phyloP scores from a whole-genome alignment of 2,329 filamentous ascomycete genomes.

The Penicillium sp. region DNA sequence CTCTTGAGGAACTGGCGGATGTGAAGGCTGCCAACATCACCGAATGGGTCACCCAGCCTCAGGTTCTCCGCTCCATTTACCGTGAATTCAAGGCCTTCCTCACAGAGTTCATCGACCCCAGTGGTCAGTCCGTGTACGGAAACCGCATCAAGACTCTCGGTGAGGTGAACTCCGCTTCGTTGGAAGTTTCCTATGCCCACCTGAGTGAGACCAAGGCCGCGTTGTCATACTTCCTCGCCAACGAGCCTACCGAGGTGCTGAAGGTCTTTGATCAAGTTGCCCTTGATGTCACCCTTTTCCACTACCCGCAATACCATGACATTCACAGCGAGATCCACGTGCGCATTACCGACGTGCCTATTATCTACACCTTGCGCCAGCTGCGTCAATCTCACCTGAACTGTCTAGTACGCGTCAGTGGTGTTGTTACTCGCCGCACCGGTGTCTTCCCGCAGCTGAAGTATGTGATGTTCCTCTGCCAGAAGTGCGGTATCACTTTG shows the following conservation, averaged over 20 bases:
- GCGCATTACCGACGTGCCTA: constrained; percentile 89
- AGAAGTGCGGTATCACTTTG: constrained; percentile 85
- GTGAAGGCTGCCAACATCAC: constrained; percentile 91
- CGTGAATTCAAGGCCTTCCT: constrained; percentile 97
- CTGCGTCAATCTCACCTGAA: constrained; percentile 94
- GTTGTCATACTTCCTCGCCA: constrained; percentile 91
- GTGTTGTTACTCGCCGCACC: constrained; percentile 88
- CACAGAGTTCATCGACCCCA: constrained; percentile 89
- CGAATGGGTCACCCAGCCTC: constrained; percentile 88
- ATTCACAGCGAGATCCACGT: constrained; percentile 98
- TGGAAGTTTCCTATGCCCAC: constrained; percentile 95
- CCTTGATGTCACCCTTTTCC: constrained; percentile 91
- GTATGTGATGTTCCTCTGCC: constrained; percentile 97
- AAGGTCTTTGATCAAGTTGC: constrained; percentile 96
- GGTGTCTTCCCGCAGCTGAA: constrained; percentile 98
- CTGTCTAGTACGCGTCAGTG: constrained; percentile 88
- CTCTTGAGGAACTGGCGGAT: constrained; percentile 84
- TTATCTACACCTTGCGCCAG: constrained; percentile 92
- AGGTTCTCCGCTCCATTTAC: constrained; percentile 89
- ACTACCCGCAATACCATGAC: constrained; percentile 96
- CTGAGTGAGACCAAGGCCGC: constrained; percentile 87
- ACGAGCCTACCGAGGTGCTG: constrained; percentile 90
- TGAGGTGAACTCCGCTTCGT: constrained; percentile 91
- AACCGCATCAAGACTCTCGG: constrained; percentile 92
- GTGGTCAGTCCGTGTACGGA: constrained; percentile 89